A percentile compares a stretch with the other conserved stretches of the same genome.
Evolutionary conservation across 2,329 filamentous ascomycete genomes (phyloP).

Genomic region (Claviceps africana): DNA sequence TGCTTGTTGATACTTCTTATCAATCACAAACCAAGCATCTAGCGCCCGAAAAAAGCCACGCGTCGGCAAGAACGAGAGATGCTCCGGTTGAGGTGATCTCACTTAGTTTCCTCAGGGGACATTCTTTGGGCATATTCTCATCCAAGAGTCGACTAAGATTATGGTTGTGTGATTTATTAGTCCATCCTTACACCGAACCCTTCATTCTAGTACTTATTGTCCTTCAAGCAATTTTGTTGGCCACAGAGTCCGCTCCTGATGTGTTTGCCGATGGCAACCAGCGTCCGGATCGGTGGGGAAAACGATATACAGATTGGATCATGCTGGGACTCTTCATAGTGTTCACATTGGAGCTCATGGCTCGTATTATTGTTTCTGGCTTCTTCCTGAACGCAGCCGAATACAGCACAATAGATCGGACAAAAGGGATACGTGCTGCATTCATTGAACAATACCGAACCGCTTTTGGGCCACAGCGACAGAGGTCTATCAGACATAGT

Average conservation of each 20-base stretch:
- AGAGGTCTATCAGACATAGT: constrained; percentile 47
- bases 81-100: constrained; percentile 8
- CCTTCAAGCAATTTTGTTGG: constrained; percentile 74
- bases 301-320: constrained; percentile 58
- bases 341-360: constrained; percentile 74
- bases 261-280: constrained; percentile 51
- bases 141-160: constrained; percentile 62
- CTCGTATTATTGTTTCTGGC: constrained; percentile 82
- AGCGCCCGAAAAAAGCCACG: constrained; percentile 30
- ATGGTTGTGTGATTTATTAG: constrained; percentile 66
- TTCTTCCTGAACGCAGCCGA: constrained; percentile 81
- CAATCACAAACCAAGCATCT: constrained; percentile 31
- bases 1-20: constrained; percentile 36
- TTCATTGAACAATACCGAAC: constrained; percentile 62
- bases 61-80: constrained; percentile 4
- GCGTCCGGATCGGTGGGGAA: constrained; percentile 52
- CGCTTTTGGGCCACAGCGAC: constrained; percentile 70
- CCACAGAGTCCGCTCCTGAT: constrained; percentile 63
- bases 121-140: constrained; percentile 71
- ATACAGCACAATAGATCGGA: constrained; percentile 79
- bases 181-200: constrained; percentile 77
- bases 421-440: constrained; percentile 58
- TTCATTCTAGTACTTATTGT: constrained; percentile 77
- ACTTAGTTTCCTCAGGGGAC: constrained; percentile 70
- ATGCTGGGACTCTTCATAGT: constrained; percentile 73